phyloP scores from a whole-genome alignment of 352 stramenopile species.

The Globisporangium barbulae region DNA sequence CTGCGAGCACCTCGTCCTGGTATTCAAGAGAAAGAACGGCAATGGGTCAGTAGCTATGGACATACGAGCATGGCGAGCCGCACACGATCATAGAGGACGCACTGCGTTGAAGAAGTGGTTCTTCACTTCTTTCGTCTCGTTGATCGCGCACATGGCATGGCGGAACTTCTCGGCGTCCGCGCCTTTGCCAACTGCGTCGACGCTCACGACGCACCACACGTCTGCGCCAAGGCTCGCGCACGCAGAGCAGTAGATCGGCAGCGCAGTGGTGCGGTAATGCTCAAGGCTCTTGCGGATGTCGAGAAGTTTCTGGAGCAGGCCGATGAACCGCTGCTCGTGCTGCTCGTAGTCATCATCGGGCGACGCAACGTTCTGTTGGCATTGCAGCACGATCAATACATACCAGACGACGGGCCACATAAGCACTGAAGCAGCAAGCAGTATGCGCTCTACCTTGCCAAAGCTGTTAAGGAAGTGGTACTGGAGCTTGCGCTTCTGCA shows the following conservation, averaged over 20 bases:
- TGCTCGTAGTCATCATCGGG: conserved; percentile 66
- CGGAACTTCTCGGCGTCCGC: conserved; percentile 70
- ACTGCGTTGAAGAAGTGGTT: conserved; percentile 77
- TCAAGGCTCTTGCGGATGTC: conserved; percentile 71
- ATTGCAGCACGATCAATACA: not conserved
- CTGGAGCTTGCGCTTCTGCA: conserved; percentile 62
- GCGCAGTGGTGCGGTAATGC: conserved; percentile 53
- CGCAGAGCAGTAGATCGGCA: conserved; percentile 59
- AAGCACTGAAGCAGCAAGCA: not conserved
- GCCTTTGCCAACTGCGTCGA: conserved; percentile 54
- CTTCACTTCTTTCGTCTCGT: conserved; percentile 73
- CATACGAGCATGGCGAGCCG: not conserved
- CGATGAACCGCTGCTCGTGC: conserved; percentile 67
- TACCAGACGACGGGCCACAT: not conserved
- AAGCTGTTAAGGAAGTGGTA: conserved; percentile 51
- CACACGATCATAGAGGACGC: not conserved
- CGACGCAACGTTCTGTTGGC: conserved; percentile 36
- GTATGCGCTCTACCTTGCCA: conserved; percentile 34
- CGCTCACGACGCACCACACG: conserved; percentile 74
- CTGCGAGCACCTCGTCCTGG: conserved; percentile 58
- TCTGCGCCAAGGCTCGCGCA: conserved; percentile 63
- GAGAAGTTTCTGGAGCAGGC: conserved; percentile 62
- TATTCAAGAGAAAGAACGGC: not conserved
- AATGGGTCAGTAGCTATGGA: not conserved
- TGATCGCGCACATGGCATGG: conserved; percentile 71